Evolutionary conservation across 208 protist genomes (phyloP).

Genomic region (Phytomonas sp.): DNA sequence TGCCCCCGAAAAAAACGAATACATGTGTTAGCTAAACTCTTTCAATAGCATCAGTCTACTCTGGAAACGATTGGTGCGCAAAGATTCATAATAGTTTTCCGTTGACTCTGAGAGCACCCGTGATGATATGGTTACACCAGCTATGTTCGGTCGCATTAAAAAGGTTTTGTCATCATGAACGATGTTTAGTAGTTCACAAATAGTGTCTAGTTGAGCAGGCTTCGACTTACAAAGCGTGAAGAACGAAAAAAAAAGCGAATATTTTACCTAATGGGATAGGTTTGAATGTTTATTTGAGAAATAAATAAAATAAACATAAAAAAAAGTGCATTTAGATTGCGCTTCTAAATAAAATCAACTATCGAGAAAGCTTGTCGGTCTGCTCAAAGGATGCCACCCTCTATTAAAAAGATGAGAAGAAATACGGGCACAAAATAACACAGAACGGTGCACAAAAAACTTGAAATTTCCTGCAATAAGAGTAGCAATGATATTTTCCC

Average conservation of each 20-base stretch:
- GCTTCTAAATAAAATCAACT: background rate
- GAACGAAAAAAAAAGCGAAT: slow-evolving; percentile 3
- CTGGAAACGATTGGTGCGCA: background rate
- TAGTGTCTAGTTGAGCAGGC: background rate
- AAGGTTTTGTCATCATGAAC: background rate
- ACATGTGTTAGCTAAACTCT: background rate
- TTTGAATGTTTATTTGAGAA: background rate
- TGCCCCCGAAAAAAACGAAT: background rate
- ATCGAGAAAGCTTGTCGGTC: background rate
- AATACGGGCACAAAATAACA: background rate
- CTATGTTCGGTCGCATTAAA: background rate
- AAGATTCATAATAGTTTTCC: background rate
- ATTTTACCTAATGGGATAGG: background rate
- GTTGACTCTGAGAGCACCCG: background rate
- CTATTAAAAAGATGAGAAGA: background rate
- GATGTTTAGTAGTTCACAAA: background rate
- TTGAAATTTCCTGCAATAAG: background rate
- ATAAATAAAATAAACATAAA: slow-evolving; percentile 1
- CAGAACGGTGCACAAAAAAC: background rate
- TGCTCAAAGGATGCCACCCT: slow-evolving; percentile 1
- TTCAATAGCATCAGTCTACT: background rate
- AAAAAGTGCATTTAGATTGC: slow-evolving; percentile 1
- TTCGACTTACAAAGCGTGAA: slow-evolving; percentile 8
- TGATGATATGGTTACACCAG: background rate
- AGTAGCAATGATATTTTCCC: background rate